Evolutionary conservation across 805 yeast genomes (phyloP).

Genomic region (Clavispora vitiphila): DNA sequence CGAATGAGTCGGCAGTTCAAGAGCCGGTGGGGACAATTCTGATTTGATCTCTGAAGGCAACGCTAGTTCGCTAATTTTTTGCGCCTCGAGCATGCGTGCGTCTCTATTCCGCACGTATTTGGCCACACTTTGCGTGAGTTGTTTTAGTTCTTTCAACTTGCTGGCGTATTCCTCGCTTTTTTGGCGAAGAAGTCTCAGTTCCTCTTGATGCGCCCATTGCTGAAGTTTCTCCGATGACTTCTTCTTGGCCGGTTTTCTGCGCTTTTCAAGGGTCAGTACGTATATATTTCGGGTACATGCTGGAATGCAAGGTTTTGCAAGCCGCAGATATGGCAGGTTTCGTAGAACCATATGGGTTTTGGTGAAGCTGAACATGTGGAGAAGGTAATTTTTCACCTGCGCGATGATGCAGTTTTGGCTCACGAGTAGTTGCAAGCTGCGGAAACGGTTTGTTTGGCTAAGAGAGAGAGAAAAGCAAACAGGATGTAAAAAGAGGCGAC

Average conservation of each 20-base stretch:
- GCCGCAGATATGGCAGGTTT: neutral
- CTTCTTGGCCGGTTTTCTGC: slow-evolving; percentile 6
- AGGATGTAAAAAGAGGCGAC: no score
- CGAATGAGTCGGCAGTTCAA: neutral
- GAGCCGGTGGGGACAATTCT: slow-evolving; percentile 11
- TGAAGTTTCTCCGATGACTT: slow-evolving; percentile 3
- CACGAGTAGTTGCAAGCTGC: neutral
- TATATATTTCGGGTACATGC: slow-evolving; percentile 6
- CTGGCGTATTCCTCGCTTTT: slow-evolving; percentile 21
- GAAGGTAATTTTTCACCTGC: neutral
- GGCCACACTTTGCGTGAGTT: slow-evolving; percentile 26
- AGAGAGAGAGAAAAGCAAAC: neutral
- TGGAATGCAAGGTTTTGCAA: neutral
- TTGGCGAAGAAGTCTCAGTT: slow-evolving; percentile 13
- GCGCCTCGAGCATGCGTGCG: slow-evolving; percentile 12
- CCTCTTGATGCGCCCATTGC: slow-evolving; percentile 22
- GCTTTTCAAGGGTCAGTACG: slow-evolving; percentile 11
- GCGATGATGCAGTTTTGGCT: neutral
- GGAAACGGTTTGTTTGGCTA: neutral
- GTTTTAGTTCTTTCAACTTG: slow-evolving; percentile 23
- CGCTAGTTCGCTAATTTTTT: slow-evolving; percentile 10
- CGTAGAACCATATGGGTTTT: neutral
- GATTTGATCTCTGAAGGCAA: slow-evolving; percentile 16
- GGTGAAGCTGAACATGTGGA: neutral
- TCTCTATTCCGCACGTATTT: slow-evolving; percentile 6